phyloP scores from a whole-genome alignment of 2,329 filamentous ascomycete genomes.

The Zymoseptoria crescenta region DNA sequence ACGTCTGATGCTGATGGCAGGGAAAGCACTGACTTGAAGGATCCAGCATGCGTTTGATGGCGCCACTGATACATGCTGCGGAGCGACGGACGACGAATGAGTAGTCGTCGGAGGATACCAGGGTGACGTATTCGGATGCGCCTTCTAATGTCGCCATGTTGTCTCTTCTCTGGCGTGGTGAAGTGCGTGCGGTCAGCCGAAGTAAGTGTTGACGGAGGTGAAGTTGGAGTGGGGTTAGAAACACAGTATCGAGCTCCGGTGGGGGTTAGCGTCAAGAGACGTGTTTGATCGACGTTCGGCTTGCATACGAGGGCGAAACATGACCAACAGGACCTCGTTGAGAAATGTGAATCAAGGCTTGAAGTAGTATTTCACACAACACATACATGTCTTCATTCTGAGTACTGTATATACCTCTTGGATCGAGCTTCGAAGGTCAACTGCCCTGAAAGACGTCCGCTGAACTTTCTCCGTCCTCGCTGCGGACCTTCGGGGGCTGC shows the following conservation, averaged over 20 bases:
- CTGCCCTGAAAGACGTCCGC: background rate
- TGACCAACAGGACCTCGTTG: no score
- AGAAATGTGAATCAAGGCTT: background rate
- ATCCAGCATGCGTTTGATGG: slow-evolving; percentile 69
- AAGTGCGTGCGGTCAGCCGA: background rate
- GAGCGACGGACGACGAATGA: slow-evolving; percentile 69
- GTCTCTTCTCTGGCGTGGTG: background rate
- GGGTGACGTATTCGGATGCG: slow-evolving; percentile 62
- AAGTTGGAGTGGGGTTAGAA: background rate
- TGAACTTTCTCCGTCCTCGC: background rate
- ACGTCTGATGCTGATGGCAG: slow-evolving; percentile 5
- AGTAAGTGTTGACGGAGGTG: background rate
- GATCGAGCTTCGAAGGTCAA: background rate
- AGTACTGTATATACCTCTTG: background rate
- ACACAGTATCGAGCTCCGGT: background rate
- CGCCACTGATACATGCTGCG: slow-evolving; percentile 60
- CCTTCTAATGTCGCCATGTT: background rate
- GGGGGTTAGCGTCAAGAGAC: background rate
- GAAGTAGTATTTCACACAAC: background rate
- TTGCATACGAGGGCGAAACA: no score
- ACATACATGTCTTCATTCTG: background rate
- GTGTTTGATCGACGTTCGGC: no score
- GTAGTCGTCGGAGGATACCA: slow-evolving; percentile 67
- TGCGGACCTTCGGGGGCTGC: no score
- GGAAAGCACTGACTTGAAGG: slow-evolving; percentile 48